Conservation (phyloP, 345 rosid species). For the Citrus inodora region DNA sequence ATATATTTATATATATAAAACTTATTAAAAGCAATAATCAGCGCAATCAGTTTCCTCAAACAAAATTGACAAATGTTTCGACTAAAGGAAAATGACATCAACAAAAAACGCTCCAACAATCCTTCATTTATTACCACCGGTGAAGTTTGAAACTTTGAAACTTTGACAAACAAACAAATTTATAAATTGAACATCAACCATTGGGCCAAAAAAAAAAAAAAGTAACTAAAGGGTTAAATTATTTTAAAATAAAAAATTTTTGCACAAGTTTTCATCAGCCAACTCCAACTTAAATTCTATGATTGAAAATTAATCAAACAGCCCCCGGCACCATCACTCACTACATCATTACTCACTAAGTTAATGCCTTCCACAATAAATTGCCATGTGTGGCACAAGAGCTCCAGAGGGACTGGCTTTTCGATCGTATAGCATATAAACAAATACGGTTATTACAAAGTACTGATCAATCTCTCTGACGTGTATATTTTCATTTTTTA, state of each 20-base stretch:
- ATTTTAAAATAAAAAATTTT: too few species aligned
- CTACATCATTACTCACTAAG: too few species aligned
- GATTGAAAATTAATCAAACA: too few species aligned
- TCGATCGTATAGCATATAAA: background rate
- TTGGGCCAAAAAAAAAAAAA: too few species aligned
- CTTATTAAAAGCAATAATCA: conserved; percentile 3
- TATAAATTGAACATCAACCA: too few species aligned
- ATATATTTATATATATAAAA: background rate
- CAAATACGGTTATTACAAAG: background rate
- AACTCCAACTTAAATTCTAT: too few species aligned
- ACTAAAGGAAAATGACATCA: background rate
- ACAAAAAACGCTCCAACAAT: background rate
- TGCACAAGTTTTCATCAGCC: too few species aligned
- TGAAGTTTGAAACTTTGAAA: background rate
- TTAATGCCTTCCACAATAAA: too few species aligned
- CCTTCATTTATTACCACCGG: background rate
- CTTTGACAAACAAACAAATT: too few species aligned
- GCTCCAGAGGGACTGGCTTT: background rate
- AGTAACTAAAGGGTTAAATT: too few species aligned
- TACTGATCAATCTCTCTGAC: background rate
- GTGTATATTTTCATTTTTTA: background rate
- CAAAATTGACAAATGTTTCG: background rate
- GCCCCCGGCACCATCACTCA: too few species aligned
- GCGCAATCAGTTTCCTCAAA: background rate
- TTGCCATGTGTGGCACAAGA: background rate